Evolutionary conservation across 371 early-diverging fungal species (phyloP), one percentile per base, ranked within the genome.

Genomic region (Syncephalastrum racemosum): DNA sequence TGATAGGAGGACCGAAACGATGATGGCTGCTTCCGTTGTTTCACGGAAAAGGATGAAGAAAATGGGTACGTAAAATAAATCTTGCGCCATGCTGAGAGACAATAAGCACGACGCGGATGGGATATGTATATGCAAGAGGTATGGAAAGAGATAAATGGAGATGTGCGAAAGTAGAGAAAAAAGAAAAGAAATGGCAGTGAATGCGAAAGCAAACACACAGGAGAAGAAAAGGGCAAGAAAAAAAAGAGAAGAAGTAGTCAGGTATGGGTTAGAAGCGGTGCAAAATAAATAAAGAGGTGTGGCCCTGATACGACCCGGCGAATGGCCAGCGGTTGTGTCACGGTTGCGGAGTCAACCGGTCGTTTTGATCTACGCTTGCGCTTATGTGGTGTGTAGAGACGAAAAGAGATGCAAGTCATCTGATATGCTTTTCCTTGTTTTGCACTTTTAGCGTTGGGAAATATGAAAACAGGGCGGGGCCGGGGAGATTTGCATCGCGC

Each of bases 21-120:
- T 86, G 58, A 94, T 83, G 36, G 90, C 85, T 12, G 89, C 90
- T 61, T 75, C 75, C 13, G 67, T 63, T 7, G 92, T 88, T 80
- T 93, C 94, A 54, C 94, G 82, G 61, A 91, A 87, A 54, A 93
- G 61, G 51, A 93, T 88, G 62, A 94, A 91, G 73, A 90, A 94
- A 58, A 91, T 81, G 3, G 93, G 89, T 6, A 90, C 79, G 42
- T 87, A 83, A 63, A 91, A 92, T 20, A 86, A 67, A 59, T 79
- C 78, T 77, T 31, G 36, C 8, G 36, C 36, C 36, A 31, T 31
- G 36, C 2, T 31, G 12, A 7, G 7, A 31, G 36, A 31, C 2
- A 31, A 5, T 31, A 31, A 10, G 36, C 36, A 31, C 36, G 10
- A 31, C 36, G 36, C 10, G 8, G 8, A 8, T 31, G 10, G 36